Evolutionary conservation across 129 eudicot species (phyloP).

Genomic region (Escallonia rubra): DNA sequence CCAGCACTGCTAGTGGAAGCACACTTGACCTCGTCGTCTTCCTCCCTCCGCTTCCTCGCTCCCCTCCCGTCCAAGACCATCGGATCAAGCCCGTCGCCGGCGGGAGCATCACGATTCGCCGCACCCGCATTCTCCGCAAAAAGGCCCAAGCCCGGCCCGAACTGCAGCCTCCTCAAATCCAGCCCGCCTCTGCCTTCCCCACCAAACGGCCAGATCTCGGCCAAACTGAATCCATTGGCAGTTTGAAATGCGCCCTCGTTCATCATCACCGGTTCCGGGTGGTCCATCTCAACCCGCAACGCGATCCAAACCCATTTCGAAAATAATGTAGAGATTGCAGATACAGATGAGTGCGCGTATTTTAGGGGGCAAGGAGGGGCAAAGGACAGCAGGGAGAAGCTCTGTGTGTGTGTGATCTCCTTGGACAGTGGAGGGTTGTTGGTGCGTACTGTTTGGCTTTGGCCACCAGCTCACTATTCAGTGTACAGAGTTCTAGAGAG

Average conservation of each 20-base stretch:
- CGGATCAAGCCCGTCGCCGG: slow-evolving; percentile 33
- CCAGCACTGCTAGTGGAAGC: slow-evolving; percentile 65
- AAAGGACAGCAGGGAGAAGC: slow-evolving; percentile 10
- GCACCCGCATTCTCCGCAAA: slow-evolving; percentile 25
- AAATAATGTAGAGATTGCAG: too few species aligned
- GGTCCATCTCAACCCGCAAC: slow-evolving; percentile 48
- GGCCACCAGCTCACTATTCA: slow-evolving; percentile 7
- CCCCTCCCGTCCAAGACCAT: slow-evolving; percentile 41
- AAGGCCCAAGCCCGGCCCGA: slow-evolving; percentile 19
- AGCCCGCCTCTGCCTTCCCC: slow-evolving; percentile 14
- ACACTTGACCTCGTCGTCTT: slow-evolving; percentile 43
- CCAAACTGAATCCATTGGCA: slow-evolving; percentile 40
- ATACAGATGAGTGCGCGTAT: too few species aligned
- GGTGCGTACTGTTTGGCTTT: slow-evolving; percentile 26
- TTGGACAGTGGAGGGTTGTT: slow-evolving; percentile 22
- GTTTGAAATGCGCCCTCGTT: slow-evolving; percentile 39
- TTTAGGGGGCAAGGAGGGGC: slow-evolving; percentile 6
- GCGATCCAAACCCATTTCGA: neutral
- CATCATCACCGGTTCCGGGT: slow-evolving; percentile 48
- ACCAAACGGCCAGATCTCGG: slow-evolving; percentile 91
- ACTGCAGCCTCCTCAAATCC: slow-evolving; percentile 7
- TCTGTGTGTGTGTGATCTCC: slow-evolving; percentile 37
- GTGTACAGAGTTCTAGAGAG: neutral
- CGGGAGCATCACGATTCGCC: slow-evolving; percentile 26
- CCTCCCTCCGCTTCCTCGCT: slow-evolving; percentile 47